Evolutionary conservation across 768 basidiomycete genomes (phyloP).

Genomic region (Pholiota conissans): DNA sequence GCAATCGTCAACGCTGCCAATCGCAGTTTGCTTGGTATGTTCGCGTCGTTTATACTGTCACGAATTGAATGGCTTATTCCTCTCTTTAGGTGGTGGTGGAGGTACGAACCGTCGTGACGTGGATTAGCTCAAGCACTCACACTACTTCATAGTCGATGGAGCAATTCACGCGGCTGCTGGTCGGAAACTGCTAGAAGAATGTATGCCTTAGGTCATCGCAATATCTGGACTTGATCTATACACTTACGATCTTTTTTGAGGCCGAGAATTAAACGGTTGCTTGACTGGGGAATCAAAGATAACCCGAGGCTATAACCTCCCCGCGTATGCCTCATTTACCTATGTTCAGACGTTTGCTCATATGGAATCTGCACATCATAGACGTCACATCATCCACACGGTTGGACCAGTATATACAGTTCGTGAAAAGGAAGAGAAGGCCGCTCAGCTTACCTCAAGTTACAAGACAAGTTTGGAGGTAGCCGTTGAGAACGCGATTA

Average conservation of each 20-base stretch:
- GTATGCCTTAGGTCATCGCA: slow-evolving; percentile 32
- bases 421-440: slow-evolving; percentile 40
- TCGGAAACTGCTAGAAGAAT: slow-evolving; percentile 62
- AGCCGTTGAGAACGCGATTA: slow-evolving; percentile 57
- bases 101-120: no score
- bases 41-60: slow-evolving; percentile 4
- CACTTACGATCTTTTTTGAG: slow-evolving; percentile 33
- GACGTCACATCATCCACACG: slow-evolving; percentile 75
- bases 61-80: not conserved
- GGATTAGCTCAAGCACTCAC: no score
- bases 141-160: slow-evolving; percentile 63
- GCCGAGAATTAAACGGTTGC: slow-evolving; percentile 65
- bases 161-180: slow-evolving; percentile 82
- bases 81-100: slow-evolving; percentile 67
- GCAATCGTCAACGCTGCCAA: slow-evolving; percentile 86
- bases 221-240: not conserved
- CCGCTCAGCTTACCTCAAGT: slow-evolving; percentile 62
- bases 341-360: not conserved
- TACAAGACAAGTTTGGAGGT: slow-evolving; percentile 65
- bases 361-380: slow-evolving; percentile 23
- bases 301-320: slow-evolving; percentile 73
- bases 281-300: slow-evolving; percentile 77
- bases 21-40: slow-evolving; percentile 62
- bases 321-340: slow-evolving; percentile 51
- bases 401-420: slow-evolving; percentile 73